Conservation (phyloP, 2,329 filamentous ascomycete species). For the Pyricularia grisea region DNA sequence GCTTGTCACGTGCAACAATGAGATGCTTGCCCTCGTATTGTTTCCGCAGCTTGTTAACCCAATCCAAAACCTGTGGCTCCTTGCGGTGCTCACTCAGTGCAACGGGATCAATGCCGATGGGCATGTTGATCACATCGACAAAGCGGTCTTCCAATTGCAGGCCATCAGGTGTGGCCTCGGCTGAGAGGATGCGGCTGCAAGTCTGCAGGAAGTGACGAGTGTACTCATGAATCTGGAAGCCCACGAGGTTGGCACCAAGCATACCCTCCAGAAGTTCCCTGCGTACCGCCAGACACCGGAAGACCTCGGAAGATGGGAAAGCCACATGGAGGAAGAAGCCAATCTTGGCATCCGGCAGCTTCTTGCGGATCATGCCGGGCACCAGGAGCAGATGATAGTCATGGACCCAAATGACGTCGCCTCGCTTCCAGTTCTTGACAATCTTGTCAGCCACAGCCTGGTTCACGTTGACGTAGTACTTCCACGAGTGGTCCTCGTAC, state of each 20-base stretch:
- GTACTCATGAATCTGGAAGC: conserved; percentile 91
- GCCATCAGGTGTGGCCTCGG: conserved; percentile 81
- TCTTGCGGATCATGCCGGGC: conserved; percentile 79
- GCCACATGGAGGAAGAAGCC: conserved; percentile 93
- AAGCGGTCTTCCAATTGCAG: conserved; percentile 89
- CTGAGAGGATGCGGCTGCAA: conserved; percentile 81
- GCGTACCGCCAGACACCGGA: conserved; percentile 80
- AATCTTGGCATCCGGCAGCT: conserved; percentile 86
- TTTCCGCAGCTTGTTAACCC: conserved; percentile 72
- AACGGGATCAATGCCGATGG: conserved; percentile 85
- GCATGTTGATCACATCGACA: conserved; percentile 74
- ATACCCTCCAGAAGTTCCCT: conserved; percentile 86
- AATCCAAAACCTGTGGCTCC: conserved; percentile 63
- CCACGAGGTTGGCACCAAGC: conserved; percentile 83
- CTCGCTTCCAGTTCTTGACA: conserved; percentile 83
- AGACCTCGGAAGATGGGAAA: conserved; percentile 93
- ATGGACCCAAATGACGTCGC: conserved; percentile 89
- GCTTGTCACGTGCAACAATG: conserved; percentile 88
- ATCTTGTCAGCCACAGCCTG: conserved; percentile 89
- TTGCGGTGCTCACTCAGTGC: conserved; percentile 63
- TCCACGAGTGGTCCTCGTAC: conserved; percentile 94
- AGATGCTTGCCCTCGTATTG: conserved; percentile 82
- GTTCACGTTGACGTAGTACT: conserved; percentile 88
- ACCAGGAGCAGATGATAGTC: conserved; percentile 91
- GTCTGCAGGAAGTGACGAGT: conserved; percentile 91